Evolutionary conservation across 805 yeast species (phyloP).

Genomic region (Wickerhamomyces hampshirensis): DNA sequence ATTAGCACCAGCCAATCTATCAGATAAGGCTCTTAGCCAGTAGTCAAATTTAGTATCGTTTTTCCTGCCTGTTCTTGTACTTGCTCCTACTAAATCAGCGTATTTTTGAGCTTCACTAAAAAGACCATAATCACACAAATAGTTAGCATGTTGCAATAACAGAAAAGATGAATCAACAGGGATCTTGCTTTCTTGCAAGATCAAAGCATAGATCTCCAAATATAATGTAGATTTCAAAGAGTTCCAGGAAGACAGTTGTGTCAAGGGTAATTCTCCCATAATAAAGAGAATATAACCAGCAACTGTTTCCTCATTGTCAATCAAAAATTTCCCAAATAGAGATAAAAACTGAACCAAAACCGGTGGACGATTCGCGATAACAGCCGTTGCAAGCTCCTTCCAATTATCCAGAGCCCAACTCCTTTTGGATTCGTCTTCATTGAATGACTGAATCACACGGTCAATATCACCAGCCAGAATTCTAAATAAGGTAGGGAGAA

Average conservation of each 20-base stretch:
- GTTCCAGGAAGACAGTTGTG: slow-evolving; percentile 17
- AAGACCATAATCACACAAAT: slow-evolving; percentile 64
- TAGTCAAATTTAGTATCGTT: slow-evolving; percentile 30
- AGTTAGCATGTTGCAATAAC: slow-evolving; percentile 63
- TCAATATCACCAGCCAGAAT: slow-evolving; percentile 58
- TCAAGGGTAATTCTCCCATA: slow-evolving; percentile 42
- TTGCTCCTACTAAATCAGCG: slow-evolving; percentile 44
- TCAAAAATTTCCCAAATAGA: slow-evolving; percentile 47
- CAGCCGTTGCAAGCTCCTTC: slow-evolving; percentile 41
- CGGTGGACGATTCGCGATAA: slow-evolving; percentile 33
- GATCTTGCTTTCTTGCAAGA: slow-evolving; percentile 22
- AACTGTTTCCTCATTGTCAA: slow-evolving; percentile 25
- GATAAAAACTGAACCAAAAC: slow-evolving; percentile 36
- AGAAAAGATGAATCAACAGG: slow-evolving; percentile 45
- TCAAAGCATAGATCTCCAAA: slow-evolving; percentile 24
- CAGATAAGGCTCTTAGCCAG: slow-evolving; percentile 35
- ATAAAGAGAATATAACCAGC: slow-evolving; percentile 44
- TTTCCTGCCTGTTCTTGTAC: slow-evolving; percentile 35
- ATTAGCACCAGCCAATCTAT: slow-evolving; percentile 44
- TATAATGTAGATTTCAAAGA: slow-evolving; percentile 27
- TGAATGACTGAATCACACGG: slow-evolving; percentile 46
- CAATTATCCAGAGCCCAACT: slow-evolving; percentile 49
- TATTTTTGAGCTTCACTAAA: slow-evolving; percentile 57
- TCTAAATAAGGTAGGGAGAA: slow-evolving; percentile 54
- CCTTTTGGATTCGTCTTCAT: slow-evolving; percentile 33